Evolutionary conservation across 2,329 filamentous ascomycete genomes (phyloP), one percentile per base, ranked within the genome.

Genomic region (Penicillium hordei): DNA sequence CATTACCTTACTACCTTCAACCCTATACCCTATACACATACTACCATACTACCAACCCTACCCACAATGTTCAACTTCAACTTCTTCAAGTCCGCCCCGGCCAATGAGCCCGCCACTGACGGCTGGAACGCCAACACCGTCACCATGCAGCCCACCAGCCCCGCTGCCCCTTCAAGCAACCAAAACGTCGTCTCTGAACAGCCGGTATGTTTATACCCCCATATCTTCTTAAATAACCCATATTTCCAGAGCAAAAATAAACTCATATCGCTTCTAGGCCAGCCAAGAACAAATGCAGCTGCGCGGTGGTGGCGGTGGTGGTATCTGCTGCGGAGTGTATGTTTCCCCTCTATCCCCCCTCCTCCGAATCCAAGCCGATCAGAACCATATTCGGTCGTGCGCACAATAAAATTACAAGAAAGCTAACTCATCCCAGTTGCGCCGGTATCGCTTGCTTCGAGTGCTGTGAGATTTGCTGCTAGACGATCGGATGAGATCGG

Each of bases 321-420:
- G 65, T 46, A 27, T 73, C 31, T 74, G 71, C 66, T 74, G 71
- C 36, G 71, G 71, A 68, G 64, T 73, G 71, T 74, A 62, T 57
- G 70, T 33, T 67, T 40, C 12, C 10, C 7, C 9, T 54, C 25
- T 21, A 10, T 31, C 6, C 8, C 15, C 21, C 12, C 31, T 4
- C 8, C 15, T 17, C 12, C 10, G 9, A 12, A 17, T 19, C 21
- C 19, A 29, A 19, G 1, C 6, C 6, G 21, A 31, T 31, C 25
- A 25, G 19, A 21, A 10, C 10, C 23, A 48, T 44, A n/a, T 49
- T 43, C 27, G 17, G 40, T 21, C 29, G 17, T 40, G 52, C 19
- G 34, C 48, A 1, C 12, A 42, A 19, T 5, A n/a, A 31, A 9
- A 39, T 19, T 21, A 4, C 36, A 29, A 6, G 12, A 49, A 31